A percentile compares a stretch with the other conserved stretches of the same genome.
Conservation (phyloP, 116 monocot species). For the Papilionanthe hybrid region DNA sequence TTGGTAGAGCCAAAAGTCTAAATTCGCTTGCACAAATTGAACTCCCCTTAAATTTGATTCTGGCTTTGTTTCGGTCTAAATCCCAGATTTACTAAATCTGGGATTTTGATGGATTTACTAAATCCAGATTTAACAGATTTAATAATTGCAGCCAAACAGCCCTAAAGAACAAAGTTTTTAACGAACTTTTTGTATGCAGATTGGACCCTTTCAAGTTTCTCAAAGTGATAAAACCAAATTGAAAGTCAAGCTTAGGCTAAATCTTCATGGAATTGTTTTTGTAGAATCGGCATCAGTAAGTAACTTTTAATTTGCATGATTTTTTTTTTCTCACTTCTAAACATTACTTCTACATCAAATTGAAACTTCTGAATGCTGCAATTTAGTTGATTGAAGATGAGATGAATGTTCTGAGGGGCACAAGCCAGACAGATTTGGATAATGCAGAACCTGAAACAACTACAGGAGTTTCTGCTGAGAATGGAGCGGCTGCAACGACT, state of each 20-base stretch:
- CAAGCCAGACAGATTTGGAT: slow-evolving; percentile 23
- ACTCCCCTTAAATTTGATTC: no score
- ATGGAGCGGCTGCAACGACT: slow-evolving; percentile 17
- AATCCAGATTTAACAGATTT: no score
- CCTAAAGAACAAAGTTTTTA: background rate
- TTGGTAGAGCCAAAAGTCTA: no score
- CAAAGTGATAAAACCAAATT: slow-evolving; percentile 46
- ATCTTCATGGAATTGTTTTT: slow-evolving; percentile 81
- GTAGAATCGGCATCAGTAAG: slow-evolving; percentile 80
- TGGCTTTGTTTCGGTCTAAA: no score
- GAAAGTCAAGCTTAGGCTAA: slow-evolving; percentile 69
- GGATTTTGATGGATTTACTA: no score
- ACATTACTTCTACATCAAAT: slow-evolving; percentile 3
- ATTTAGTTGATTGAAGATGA: slow-evolving; percentile 75
- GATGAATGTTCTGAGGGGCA: slow-evolving; percentile 19
- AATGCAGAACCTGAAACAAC: slow-evolving; percentile 25
- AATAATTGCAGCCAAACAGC: no score
- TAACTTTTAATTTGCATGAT: slow-evolving; percentile 15
- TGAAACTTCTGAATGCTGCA: slow-evolving; percentile 16
- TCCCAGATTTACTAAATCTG: no score
- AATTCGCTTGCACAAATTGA: no score
- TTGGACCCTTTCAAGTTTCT: slow-evolving; percentile 63
- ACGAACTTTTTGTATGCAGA: slow-evolving; percentile 29
- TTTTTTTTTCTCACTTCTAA: background rate
- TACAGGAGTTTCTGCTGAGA: slow-evolving; percentile 11